Conservation (phyloP, 1,284 basidiomycete species). For the Xanthoconium separans region DNA sequence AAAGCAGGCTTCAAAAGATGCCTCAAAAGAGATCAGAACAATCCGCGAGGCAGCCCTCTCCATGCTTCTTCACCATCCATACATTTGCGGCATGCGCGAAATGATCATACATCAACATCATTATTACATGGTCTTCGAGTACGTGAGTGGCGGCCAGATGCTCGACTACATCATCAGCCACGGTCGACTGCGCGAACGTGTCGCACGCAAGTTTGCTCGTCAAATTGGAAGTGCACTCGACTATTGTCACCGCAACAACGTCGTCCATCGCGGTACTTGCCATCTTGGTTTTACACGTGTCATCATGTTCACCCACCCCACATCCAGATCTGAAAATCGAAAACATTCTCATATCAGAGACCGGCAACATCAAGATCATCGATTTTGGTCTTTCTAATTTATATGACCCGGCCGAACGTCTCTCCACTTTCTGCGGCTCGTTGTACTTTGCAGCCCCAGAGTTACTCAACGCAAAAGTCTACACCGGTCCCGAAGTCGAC, state of each 20-base stretch:
- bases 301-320: not conserved
- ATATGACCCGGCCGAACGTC: constrained; percentile 73
- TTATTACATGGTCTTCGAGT: constrained; percentile 99
- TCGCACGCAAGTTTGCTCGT: constrained; percentile 94
- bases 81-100: constrained; percentile 99
- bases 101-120: constrained; percentile 96
- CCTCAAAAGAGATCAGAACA: constrained; percentile 94
- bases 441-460: constrained; percentile 99
- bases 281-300: constrained; percentile 12
- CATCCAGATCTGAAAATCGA: constrained; percentile 91
- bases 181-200: constrained; percentile 91
- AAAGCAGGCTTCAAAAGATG: constrained; percentile 86
- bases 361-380: constrained; percentile 99
- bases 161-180: constrained; percentile 99
- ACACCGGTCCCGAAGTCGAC: constrained; percentile 97
- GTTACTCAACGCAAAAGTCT: constrained; percentile 93
- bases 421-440: constrained; percentile 96
- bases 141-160: constrained; percentile 99
- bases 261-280: constrained; percentile 82
- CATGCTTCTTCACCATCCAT: constrained; percentile 95
- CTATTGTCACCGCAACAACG: constrained; percentile 97
- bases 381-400: constrained; percentile 98
- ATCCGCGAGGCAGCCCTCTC: constrained; percentile 93
- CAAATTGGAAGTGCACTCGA: constrained; percentile 96
- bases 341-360: constrained; percentile 98